Percentiles rank a stretch among this genome's conserved stretches.
Conservation (phyloP, 352 stramenopile genomes). For the Phytopythium boreale region DNA sequence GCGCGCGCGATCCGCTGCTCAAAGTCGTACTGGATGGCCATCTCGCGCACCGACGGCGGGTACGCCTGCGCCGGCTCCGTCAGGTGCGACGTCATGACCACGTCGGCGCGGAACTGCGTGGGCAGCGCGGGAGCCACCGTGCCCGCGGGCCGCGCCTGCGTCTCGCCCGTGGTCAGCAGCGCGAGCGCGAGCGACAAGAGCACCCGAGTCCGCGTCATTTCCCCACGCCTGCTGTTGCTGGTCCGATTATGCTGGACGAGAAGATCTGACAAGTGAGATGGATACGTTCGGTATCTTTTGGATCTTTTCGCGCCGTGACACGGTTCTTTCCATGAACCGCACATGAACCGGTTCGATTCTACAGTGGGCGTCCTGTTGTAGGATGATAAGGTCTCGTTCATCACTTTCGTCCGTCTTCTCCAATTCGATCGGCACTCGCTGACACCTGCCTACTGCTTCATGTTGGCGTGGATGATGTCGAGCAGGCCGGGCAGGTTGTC, state of each 20-base stretch:
- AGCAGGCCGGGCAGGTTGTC: slow-evolving; percentile 78
- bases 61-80: slow-evolving; percentile 53
- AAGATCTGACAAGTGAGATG: not conserved
- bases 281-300: slow-evolving; percentile 15
- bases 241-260: not conserved
- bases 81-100: slow-evolving; percentile 58
- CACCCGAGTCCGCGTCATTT: not conserved
- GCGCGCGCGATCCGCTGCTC: slow-evolving; percentile 54
- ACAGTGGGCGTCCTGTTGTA: too few relatives aligned
- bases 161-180: not conserved
- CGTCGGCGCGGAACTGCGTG: slow-evolving; percentile 55
- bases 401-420: too few relatives aligned
- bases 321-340: too few relatives aligned
- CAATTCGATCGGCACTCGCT: too few relatives aligned
- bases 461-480: slow-evolving; percentile 54
- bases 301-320: slow-evolving; percentile 7
- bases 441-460: slow-evolving; percentile 20
- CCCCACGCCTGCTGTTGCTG: too few relatives aligned
- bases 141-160: slow-evolving; percentile 5
- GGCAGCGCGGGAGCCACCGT: slow-evolving; percentile 31
- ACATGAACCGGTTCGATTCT: too few relatives aligned
- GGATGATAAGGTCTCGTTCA: not conserved
- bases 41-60: slow-evolving; percentile 47
- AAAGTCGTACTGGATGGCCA: slow-evolving; percentile 65
- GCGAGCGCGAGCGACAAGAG: slow-evolving; percentile 9